A percentile compares a stretch with the other conserved stretches of the same genome.
These are phyloP conservation scores for Thielaviopsis euricoi DNA, from an alignment of 2,329 filamentous ascomycete species.

Conservation along the genomic window DNA sequence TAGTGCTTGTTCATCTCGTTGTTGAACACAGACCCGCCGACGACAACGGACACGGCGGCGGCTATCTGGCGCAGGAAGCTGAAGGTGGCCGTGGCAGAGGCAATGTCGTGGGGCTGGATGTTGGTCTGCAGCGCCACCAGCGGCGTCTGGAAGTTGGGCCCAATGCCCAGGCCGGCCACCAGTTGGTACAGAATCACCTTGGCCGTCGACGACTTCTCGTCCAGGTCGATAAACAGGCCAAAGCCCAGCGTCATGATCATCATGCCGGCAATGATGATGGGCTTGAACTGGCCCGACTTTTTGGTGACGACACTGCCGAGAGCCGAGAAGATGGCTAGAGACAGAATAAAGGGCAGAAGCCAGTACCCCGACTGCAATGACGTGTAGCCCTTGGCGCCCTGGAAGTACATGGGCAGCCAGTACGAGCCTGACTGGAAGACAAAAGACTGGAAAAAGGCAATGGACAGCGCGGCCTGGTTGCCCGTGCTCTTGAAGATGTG, in stretches of 20 bases:
- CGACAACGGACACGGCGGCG: slow-evolving; percentile 50
- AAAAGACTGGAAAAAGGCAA: slow-evolving; percentile 58
- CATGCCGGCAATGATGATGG: slow-evolving; percentile 42
- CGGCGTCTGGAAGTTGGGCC: slow-evolving; percentile 53
- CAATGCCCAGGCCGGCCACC: slow-evolving; percentile 45
- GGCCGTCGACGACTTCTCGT: slow-evolving; percentile 34
- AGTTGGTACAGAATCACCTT: slow-evolving; percentile 46
- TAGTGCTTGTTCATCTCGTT: slow-evolving; percentile 50
- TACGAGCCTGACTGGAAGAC: slow-evolving; percentile 66
- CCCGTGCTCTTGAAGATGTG: slow-evolving; percentile 49
- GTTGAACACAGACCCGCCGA: slow-evolving; percentile 67
- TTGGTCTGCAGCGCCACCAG: slow-evolving; percentile 52
- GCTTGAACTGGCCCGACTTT: slow-evolving; percentile 49
- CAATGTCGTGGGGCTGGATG: slow-evolving; percentile 45
- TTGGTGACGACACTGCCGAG: slow-evolving; percentile 38
- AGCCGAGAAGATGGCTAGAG: slow-evolving; percentile 47
- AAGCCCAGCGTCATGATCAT: slow-evolving; percentile 45
- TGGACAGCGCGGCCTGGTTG: slow-evolving; percentile 46
- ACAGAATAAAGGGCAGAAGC: slow-evolving; percentile 52
- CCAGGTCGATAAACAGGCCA: slow-evolving; percentile 46
- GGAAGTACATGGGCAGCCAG: slow-evolving; percentile 75
- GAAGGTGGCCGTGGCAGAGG: slow-evolving; percentile 51
- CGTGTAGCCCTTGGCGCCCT: slow-evolving; percentile 51
- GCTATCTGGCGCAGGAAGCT: slow-evolving; percentile 53
- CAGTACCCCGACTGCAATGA: slow-evolving; percentile 62